Base-by-base conservation (phyloP, 768 basidiomycete genomes). In the Cystofilobasidium capitatum region DNA sequence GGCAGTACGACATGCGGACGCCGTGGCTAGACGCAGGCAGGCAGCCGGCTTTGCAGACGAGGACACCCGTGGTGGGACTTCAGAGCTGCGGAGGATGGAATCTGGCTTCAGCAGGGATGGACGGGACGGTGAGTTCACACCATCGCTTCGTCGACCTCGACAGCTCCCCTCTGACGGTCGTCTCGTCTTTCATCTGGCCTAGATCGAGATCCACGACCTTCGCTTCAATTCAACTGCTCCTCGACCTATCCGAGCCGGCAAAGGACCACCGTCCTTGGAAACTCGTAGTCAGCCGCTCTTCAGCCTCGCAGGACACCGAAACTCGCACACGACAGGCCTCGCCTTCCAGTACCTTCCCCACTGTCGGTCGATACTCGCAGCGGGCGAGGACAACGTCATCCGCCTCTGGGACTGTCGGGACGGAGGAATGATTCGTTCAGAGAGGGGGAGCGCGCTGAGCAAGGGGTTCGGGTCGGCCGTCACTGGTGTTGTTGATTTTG, bases 291-390 rank as follows among this genome's bases (percentile, higher is more conserved):
- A n/a, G 24, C 66, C 66, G 4, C 2, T 45, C 24, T 10, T 68
- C 33, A 42, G 39, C 10, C 66, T 62, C 9, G 16, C 37, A 12
- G 51, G 51, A 0, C 66, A 68, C 33, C 22, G 42, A 24, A 68
- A 68, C 60, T 57, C 66, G 3, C 61, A 68, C 60, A 58, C 66
- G 40, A 63, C 66, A 7, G 66, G 66, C 10, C 66, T 68, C 0
- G 61, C 61, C 7, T 37, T 68, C 20, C 42, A 44, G 10, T 61
- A 62, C 45, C 61, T 62, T 29, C 33, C 61, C 9, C 55, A 42
- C 29, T 55, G 61, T 31, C 36, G 54, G 5, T 17, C 59, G n/a
- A 22, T 68, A 7, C 66, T 68, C 2, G 66, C 66, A 16, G 49
- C 66, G 1, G 66, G 66, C 0, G 59, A 68, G 37, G 66, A 68